Evolutionary conservation across 73 alveolate species (phyloP).

Genomic region (Blepharisma japonicum): DNA sequence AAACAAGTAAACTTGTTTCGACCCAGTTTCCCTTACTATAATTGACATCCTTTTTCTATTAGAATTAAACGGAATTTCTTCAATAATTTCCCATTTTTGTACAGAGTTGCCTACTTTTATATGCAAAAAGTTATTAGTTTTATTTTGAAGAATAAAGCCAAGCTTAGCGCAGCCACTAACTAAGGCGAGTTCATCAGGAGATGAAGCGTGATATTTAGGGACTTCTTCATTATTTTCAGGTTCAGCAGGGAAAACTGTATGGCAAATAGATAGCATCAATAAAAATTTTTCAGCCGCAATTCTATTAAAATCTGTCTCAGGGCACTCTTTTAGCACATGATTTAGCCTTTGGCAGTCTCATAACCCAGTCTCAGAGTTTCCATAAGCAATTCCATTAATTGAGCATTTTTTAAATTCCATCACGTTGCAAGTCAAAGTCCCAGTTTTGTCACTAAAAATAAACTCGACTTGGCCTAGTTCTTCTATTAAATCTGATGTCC

Average conservation of each 20-base stretch:
- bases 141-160: slow-evolving; percentile 68
- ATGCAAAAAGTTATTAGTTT: slow-evolving; percentile 55
- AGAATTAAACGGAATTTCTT: slow-evolving; percentile 71
- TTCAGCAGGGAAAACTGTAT: slow-evolving; percentile 73
- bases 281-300: slow-evolving; percentile 43
- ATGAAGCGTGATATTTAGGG: slow-evolving; percentile 71
- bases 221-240: slow-evolving; percentile 43
- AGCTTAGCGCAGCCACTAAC: slow-evolving; percentile 80
- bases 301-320: not conserved
- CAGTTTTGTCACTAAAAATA: slow-evolving; percentile 99
- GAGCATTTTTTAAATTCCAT: slow-evolving; percentile 97
- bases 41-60: slow-evolving; percentile 73
- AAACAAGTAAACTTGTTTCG: slow-evolving; percentile 73
- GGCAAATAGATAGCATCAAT: slow-evolving; percentile 73
- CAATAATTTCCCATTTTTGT: slow-evolving; percentile 58
- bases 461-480: slow-evolving; percentile 98
- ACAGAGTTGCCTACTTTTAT: slow-evolving; percentile 34
- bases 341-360: not conserved
- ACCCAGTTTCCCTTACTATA: slow-evolving; percentile 46
- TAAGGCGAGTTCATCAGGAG: slow-evolving; percentile 93
- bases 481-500: slow-evolving; percentile 97
- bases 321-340: not conserved
- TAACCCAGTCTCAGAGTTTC: slow-evolving; percentile 25
- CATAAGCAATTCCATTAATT: slow-evolving; percentile 69
- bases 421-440: slow-evolving; percentile 96